These are phyloP conservation scores for Setaria viridis DNA, from an alignment of 202 grass and related monocot species.

Conservation along the genomic window DNA sequence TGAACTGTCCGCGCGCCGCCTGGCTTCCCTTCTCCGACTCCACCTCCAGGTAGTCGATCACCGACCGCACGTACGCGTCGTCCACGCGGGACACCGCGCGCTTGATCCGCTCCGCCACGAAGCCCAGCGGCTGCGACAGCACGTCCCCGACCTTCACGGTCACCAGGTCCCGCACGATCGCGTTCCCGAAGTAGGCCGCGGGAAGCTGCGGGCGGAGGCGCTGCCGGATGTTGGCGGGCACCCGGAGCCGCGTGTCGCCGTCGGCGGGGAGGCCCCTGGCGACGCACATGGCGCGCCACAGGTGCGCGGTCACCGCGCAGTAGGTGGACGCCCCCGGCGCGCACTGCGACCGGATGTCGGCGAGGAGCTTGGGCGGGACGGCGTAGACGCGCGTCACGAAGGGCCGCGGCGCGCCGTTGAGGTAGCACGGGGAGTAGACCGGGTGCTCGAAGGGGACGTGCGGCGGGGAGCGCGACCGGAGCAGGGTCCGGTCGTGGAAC, in stretches of 20 bases:
- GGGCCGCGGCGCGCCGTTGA: slow-evolving; percentile 44
- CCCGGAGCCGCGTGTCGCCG: slow-evolving; percentile 55
- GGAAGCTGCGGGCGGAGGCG: slow-evolving; percentile 58
- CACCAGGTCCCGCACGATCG: slow-evolving; percentile 60
- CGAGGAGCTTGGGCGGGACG: slow-evolving; percentile 51
- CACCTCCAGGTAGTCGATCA: slow-evolving; percentile 64
- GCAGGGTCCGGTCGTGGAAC: slow-evolving; percentile 58
- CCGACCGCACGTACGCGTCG: slow-evolving; percentile 66
- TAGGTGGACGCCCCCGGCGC: slow-evolving; percentile 56
- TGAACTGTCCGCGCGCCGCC: slow-evolving; percentile 60
- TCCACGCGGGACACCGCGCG: slow-evolving; percentile 50
- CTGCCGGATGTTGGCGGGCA: slow-evolving; percentile 59
- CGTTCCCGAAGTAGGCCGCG: slow-evolving; percentile 62
- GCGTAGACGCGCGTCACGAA: slow-evolving; percentile 55
- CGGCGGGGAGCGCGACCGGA: slow-evolving; percentile 61
- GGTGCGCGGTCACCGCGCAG: slow-evolving; percentile 64
- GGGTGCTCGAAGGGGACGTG: slow-evolving; percentile 60
- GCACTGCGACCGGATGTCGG: slow-evolving; percentile 47
- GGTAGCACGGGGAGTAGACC: slow-evolving; percentile 55
- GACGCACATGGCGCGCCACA: slow-evolving; percentile 72
- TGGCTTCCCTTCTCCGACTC: slow-evolving; percentile 55
- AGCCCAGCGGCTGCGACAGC: slow-evolving; percentile 44
- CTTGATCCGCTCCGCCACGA: slow-evolving; percentile 57
- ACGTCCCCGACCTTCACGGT: slow-evolving; percentile 48
- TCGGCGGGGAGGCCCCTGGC: slow-evolving; percentile 43